A percentile compares a stretch with the other conserved stretches of the same genome.
Conservation (phyloP, 345 rosid genomes). For the Linum tenue region DNA sequence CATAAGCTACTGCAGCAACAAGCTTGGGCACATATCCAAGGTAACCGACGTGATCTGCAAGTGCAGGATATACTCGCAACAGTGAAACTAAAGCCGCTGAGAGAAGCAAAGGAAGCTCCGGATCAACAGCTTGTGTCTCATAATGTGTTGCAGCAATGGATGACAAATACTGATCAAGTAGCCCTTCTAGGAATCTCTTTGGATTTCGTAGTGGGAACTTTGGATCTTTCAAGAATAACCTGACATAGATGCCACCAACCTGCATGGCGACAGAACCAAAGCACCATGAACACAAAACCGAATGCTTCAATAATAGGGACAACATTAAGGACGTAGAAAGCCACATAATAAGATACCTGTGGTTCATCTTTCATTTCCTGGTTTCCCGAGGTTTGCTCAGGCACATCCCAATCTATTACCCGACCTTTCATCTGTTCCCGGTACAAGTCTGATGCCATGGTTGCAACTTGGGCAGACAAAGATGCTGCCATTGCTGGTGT, state of each 20-base stretch:
- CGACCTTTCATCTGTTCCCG: slow-evolving; percentile 94
- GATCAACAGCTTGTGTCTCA: slow-evolving; percentile 65
- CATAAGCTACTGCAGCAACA: slow-evolving; percentile 93
- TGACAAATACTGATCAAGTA: slow-evolving; percentile 85
- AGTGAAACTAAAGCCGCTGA: slow-evolving; percentile 98
- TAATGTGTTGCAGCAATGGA: slow-evolving; percentile 92
- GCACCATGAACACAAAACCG: slow-evolving; percentile 12
- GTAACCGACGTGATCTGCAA: slow-evolving; percentile 94
- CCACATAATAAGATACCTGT: slow-evolving; percentile 40
- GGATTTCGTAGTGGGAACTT: slow-evolving; percentile 96
- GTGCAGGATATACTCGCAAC: slow-evolving; percentile 95
- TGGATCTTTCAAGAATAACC: slow-evolving; percentile 93
- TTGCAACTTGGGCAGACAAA: slow-evolving; percentile 84
- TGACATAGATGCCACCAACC: slow-evolving; percentile 95
- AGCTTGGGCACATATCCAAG: slow-evolving; percentile 99
- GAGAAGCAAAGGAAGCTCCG: slow-evolving; percentile 89
- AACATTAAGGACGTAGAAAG: not conserved
- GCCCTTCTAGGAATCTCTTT: slow-evolving; percentile 92
- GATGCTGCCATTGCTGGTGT: slow-evolving; percentile 99
- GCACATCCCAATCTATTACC: slow-evolving; percentile 92
- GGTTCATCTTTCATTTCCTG: slow-evolving; percentile 89
- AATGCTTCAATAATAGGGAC: not conserved
- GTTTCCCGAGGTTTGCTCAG: slow-evolving; percentile 90
- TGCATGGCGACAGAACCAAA: slow-evolving; percentile 24
- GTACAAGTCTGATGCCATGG: slow-evolving; percentile 87